Evolutionary conservation across 192 early-diverging fungal species (phyloP).

Genomic region (Mortierella antarctica): DNA sequence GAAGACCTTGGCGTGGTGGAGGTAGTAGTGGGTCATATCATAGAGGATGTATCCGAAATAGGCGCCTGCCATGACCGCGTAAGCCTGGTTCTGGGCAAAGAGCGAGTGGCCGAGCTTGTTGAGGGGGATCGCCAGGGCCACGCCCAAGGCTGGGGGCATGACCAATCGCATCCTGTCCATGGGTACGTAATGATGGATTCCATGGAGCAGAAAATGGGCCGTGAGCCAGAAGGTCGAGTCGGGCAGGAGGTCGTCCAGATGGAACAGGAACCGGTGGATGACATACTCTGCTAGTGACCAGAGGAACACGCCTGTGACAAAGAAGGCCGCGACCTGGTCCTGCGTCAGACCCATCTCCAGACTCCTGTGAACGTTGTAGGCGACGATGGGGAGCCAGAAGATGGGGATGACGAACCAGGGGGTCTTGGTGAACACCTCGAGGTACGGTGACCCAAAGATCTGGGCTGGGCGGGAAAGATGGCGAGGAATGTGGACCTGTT

Average conservation of each 20-base stretch:
- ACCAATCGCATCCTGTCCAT: conserved; percentile 98
- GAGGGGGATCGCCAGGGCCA: conserved; percentile 74
- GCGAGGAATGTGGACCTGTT: conserved; percentile 92
- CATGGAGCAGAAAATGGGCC: conserved; percentile 91
- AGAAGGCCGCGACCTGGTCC: conserved; percentile 56
- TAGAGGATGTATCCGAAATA: conserved; percentile 90
- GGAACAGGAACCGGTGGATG: conserved; percentile 94
- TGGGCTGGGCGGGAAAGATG: conserved; percentile 80
- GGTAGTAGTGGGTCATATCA: conserved; percentile 93
- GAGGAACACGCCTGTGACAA: conserved; percentile 74
- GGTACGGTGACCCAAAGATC: conserved; percentile 82
- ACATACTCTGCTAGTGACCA: conserved; percentile 94
- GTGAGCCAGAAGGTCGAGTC: conserved; percentile 81
- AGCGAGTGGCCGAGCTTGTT: conserved; percentile 62
- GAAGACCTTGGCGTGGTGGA: conserved; percentile 88
- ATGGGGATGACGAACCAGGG: conserved; percentile 92
- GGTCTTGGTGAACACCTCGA: conserved; percentile 90
- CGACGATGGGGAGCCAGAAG: conserved; percentile 86
- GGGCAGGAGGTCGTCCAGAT: conserved; percentile 89
- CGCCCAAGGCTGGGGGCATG: conserved; percentile 90
- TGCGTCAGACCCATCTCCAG: conserved; percentile 50
- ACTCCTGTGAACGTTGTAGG: conserved; percentile 58
- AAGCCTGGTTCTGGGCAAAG: conserved; percentile 71
- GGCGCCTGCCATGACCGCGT: conserved; percentile 80
- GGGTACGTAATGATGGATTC: conserved; percentile 96